Base-by-base conservation (phyloP, 257 asterid species). In the Solanum virginianum region DNA sequence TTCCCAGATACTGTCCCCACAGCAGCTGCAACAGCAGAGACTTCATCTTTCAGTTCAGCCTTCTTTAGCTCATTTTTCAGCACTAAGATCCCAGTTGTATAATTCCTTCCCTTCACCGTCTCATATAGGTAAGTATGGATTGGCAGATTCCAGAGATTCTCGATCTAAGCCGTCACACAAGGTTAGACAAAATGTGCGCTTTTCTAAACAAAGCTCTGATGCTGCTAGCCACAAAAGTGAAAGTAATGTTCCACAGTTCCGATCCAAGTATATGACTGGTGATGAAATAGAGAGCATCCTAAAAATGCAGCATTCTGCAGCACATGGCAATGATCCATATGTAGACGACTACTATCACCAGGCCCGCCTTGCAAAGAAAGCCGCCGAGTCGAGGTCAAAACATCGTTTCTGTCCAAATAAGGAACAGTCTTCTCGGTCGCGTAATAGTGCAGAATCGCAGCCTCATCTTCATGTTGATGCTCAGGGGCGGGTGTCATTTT, bases 71-170 rank as follows among this genome's bases (percentile, higher is more conserved):
- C 96, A 92, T 88, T 90, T 88, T 85, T 88, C 97, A 20, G 92
- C 94, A 14, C 51, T 92, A 80, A 95, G 92, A 53, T 88, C 97
- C 62, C 99, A 90, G 66, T 84, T 91, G 62, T 91, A 80, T 82
- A 95, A 87, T 87, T 86, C 96, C 83, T 93, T 88, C 84, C 96
- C 97, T 84, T 89, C 96, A 56, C 99, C 98, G 72, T 79, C 93
- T 26, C 97, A 93, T 55, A 57, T 92, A 87, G 87, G 86, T 85
- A 94, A 93, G 79, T 88, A 90, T 79, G 89, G 80, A 62, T 17
- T 75, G 39, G 36, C 70, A 57, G 89, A 86, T 83, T 59, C 62
- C 49, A 85, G 84, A 82, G 89, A 85, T 82, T 69, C 62, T 12
- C 86, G 87, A 77, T 43, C 85, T 13, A 88, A 83, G 83, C 77